Base-by-base conservation (phyloP, 2,329 filamentous ascomycete species). In the Rutstroemia sp. region DNA sequence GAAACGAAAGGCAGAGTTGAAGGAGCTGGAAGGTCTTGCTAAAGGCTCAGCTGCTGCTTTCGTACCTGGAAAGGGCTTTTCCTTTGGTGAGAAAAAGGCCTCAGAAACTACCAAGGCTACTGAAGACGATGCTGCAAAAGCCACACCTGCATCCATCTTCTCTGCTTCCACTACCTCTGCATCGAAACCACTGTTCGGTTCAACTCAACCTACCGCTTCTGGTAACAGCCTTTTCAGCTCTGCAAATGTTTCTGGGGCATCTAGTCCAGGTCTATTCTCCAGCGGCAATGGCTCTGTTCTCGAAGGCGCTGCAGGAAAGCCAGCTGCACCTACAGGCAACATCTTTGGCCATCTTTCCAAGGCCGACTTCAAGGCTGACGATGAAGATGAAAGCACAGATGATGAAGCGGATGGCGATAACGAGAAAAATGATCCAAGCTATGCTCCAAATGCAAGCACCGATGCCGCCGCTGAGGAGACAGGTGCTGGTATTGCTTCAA, bases 321-420 rank as follows among this genome's bases (percentile, higher is more conserved):
- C 59, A 10, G 37, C 56, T 10, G 39, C 59, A n/a, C 60, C 61
- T 55, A 50, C 54, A 44, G 63, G 69, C 47, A 83, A 84, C 64
- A 82, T 83, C 50, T 86, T 86, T 64, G 77, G 76, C 23, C 79
- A 84, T 61, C 73, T 84, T 7, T 83, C 81, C 1, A 79, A 81
- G 63, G 73, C 72, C 16, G 54, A 58, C 21, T 56, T 55, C 51
- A 71, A 68, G 6, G 75, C 79, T 60, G 75, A 72, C 59, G 75
- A 49, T 1, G 55, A 76, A 56, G 69, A 73, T 17, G 75, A 75
- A 16, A 70, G 73, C 51, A 66, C 69, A 4, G 73, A 74, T 55
- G 71, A 69, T 25, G 73, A 68, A 19, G 71, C 75, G 59, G 75
- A 75, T 56, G 72, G 71, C 9, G 75, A 72, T 55, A 71, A 69